A percentile compares a stretch with the other conserved stretches of the same genome.
phyloP scores from a whole-genome alignment of 2,329 filamentous ascomycete genomes.

The Arthrobotrys conoides region DNA sequence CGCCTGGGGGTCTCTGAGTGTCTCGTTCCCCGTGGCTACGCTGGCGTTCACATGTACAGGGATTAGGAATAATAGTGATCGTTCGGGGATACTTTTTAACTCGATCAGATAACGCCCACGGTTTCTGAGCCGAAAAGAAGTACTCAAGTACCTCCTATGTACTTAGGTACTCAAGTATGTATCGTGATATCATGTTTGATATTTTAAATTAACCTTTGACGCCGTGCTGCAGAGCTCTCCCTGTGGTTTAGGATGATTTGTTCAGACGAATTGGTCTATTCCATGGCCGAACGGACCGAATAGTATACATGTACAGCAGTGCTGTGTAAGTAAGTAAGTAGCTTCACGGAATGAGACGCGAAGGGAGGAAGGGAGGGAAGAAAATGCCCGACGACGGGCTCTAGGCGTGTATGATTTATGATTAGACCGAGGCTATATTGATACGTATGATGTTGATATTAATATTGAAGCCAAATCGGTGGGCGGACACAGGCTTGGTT shows the following conservation, averaged over 20 bases:
- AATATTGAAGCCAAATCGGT: constrained; percentile 26
- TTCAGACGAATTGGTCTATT: neutral
- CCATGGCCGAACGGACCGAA: constrained; percentile 11
- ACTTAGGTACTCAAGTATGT: no score
- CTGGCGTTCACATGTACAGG: constrained; percentile 7
- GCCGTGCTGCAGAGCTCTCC: constrained; percentile 16
- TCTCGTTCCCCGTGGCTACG: constrained; percentile 5
- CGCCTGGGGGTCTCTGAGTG: constrained; percentile 13
- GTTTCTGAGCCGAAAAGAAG: neutral
- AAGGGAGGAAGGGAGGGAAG: constrained; percentile 18
- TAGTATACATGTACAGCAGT: no score
- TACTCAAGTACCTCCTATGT: no score
- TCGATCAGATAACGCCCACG: constrained; percentile 3
- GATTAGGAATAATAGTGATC: constrained; percentile 10
- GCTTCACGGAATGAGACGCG: neutral
- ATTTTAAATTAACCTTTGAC: neutral
- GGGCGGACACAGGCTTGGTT: constrained; percentile 25
- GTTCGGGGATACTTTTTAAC: constrained; percentile 13
- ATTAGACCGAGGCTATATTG: neutral
- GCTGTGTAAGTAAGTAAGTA: no score
- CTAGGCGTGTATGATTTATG: constrained; percentile 4
- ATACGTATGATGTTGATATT: neutral
- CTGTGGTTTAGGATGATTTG: neutral
- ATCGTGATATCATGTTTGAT: constrained; percentile 17
- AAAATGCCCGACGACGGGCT: constrained; percentile 18